Conservation (phyloP, 345 rosid genomes). For the Eutrema japonicum region DNA sequence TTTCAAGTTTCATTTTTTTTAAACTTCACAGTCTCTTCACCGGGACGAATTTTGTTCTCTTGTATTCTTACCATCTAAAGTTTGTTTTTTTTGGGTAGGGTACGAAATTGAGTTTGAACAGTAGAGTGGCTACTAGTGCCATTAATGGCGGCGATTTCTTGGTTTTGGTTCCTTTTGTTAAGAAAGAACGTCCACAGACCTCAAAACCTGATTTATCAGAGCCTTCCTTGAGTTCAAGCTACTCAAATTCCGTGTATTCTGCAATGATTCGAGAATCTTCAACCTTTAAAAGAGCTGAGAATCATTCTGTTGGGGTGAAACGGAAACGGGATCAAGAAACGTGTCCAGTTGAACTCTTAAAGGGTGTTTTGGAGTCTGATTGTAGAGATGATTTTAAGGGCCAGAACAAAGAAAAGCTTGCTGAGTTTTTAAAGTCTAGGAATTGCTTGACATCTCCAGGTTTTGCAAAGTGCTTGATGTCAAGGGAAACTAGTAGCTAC, state of each 20-base stretch:
- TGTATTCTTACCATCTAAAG: neutral
- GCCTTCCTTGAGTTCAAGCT: conserved; percentile 40
- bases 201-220: conserved; percentile 46
- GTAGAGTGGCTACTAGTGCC: conserved; percentile 45
- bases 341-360: conserved; percentile 50
- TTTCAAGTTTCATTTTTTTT: conserved; percentile 16
- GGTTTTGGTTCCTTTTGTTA: conserved; percentile 66
- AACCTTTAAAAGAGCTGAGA: conserved; percentile 37
- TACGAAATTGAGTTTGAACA: conserved; percentile 54
- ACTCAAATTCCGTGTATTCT: conserved; percentile 65
- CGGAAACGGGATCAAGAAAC: conserved; percentile 53
- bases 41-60: neutral
- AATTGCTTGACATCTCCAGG: conserved; percentile 64
- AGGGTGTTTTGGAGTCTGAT: conserved; percentile 53
- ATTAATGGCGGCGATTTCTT: conserved; percentile 59
- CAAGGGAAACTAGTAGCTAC: conserved; percentile 39
- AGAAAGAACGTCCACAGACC: conserved; percentile 55
- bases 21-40: neutral
- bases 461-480: conserved; percentile 58
- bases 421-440: conserved; percentile 63
- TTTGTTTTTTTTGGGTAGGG: conserved; percentile 53
- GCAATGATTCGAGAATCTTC: conserved; percentile 62
- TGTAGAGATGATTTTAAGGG: conserved; percentile 51
- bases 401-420: conserved; percentile 58
- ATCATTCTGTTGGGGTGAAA: conserved; percentile 42